phyloP scores from a whole-genome alignment of 2,329 filamentous ascomycete species.

The Aciculosporium take region DNA sequence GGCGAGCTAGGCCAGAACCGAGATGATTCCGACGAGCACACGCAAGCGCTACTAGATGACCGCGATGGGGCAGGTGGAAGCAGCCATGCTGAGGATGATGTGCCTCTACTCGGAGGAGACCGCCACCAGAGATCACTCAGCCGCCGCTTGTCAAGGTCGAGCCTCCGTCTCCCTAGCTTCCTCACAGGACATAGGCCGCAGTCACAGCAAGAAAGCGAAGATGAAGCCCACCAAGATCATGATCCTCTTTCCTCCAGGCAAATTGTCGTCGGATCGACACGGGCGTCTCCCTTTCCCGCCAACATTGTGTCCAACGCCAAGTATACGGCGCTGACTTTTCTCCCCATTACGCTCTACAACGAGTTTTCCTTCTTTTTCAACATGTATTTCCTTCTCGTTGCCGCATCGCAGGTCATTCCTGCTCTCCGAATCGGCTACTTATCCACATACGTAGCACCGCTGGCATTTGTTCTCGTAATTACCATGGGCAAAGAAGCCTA shows the following conservation, averaged over 20 bases:
- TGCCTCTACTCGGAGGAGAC: slow-evolving; percentile 48
- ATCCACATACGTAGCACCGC: slow-evolving; percentile 81
- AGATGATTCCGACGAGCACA: slow-evolving; percentile 49
- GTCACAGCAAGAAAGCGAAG: slow-evolving; percentile 15
- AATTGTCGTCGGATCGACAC: slow-evolving; percentile 60
- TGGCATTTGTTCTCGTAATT: slow-evolving; percentile 82
- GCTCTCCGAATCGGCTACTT: slow-evolving; percentile 85
- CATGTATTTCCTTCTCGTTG: slow-evolving; percentile 94
- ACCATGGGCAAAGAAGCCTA: slow-evolving; percentile 92
- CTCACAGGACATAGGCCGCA: slow-evolving; percentile 27
- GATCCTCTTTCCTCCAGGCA: slow-evolving; percentile 58
- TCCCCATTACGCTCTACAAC: slow-evolving; percentile 90
- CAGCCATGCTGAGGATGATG: slow-evolving; percentile 52
- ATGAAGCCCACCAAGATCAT: slow-evolving; percentile 36
- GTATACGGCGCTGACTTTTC: slow-evolving; percentile 88
- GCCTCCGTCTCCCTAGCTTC: slow-evolving; percentile 53
- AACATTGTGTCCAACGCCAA: slow-evolving; percentile 95
- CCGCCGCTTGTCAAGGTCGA: slow-evolving; percentile 27
- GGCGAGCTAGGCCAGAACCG: slow-evolving; percentile 44
- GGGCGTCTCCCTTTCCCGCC: slow-evolving; percentile 64
- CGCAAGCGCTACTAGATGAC: slow-evolving; percentile 51
- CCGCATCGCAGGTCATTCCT: slow-evolving; percentile 83
- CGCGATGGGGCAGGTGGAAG: slow-evolving; percentile 43
- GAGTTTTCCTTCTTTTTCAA: slow-evolving; percentile 99
- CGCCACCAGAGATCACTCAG: slow-evolving; percentile 13